Base-by-base conservation (phyloP, 2,329 filamentous ascomycete species). In the Cryphonectria japonica region DNA sequence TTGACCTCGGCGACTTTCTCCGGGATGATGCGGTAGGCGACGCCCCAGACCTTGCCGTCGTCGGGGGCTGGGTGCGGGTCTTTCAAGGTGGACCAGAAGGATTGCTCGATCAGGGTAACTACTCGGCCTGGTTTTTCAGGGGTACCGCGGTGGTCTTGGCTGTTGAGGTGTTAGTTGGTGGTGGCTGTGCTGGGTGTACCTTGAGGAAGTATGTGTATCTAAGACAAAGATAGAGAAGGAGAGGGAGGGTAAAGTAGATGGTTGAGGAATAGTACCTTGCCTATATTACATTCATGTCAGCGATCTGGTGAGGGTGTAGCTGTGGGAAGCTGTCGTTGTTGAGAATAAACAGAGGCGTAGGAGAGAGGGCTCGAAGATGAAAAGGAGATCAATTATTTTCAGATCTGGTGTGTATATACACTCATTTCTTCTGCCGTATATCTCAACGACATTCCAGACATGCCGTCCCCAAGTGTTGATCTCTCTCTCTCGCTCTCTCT, bases 101-200 rank as follows among this genome's bases (percentile, higher is more conserved):
- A 86, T 69, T 90, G 90, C 78, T 94, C 91, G 74, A 99, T 97
- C 29, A 99, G 88, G 2, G 96, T 99, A 57, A 95, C 95, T 69
- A 99, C 96, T 70, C 96, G 91, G 1, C 96, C 96, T 0, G 96
- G 96, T 1, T 91, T 89, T 76, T 92, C 88, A 67, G 94, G 94
- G 0, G 96, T 98, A 69, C 96, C 96, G 76, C 96, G 91, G 80
- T 99, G 96, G 82, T 99, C 96, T 82, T 97, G 89, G 80, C 95
- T 98, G 32, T 26, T 32, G 11, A 14, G 22, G 26, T 26, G 16
- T 41, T 37, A 34, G 57, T 22, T 22, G 41, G 26, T 34, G 43
- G 39, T 39, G 26, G 52, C 6, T 13, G 7, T 26, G n/a, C 14
- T 13, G 34, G 29, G 11, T 39, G 37, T 39, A 39, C 37, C 37